Evolutionary conservation across 352 stramenopile genomes (phyloP), one percentile per base, ranked within the genome.

Genomic region (Pythium aphanidermatum): DNA sequence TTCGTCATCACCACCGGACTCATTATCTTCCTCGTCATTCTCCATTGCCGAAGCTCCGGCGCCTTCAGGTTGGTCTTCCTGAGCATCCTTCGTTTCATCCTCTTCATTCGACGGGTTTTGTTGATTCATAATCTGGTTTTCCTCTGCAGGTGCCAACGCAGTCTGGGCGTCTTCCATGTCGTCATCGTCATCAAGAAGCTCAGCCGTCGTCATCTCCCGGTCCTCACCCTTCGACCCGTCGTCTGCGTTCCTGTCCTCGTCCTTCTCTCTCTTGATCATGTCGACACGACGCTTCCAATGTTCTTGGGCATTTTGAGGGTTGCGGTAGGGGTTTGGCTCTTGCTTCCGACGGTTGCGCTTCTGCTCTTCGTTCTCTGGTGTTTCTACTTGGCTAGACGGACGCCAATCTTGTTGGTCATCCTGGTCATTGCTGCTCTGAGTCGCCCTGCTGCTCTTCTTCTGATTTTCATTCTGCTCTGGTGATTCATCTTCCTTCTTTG

Each of bases 271-370:
- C 54, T 92, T 63, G 20, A 88, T 69, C 73, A 89, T 89, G 42
- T 92, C 95, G 7, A 99, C 79, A 38, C 95, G 95, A 39, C 93
- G 83, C 53, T 98, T 95, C 97, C 97, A 99, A 53, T 98, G 96
- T 53, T 98, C 92, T 54, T 96, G 79, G 2, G 95, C 93, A 52
- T 98, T 95, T 36, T 96, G 94, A 26, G 94, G 86, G 57, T 96
- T 93, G 12, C 91, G 84, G 42, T 98, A 97, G 46, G 95, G 95
- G 60, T 99, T 99, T 9, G 94, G 91, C 52, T 95, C 75, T 34
- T 82, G 83, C 13, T 76, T 75, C 27, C 78, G 68, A 28, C 63
- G 60, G 23, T 91, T 73, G 12, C 76, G 74, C 25, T 86, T 84
- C 47, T 94, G 85, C 45, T 91, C 71, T 2, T 83, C 76, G 29